Conservation (phyloP, 1,139 yeast species). For the Suhomyces bokatorum region DNA sequence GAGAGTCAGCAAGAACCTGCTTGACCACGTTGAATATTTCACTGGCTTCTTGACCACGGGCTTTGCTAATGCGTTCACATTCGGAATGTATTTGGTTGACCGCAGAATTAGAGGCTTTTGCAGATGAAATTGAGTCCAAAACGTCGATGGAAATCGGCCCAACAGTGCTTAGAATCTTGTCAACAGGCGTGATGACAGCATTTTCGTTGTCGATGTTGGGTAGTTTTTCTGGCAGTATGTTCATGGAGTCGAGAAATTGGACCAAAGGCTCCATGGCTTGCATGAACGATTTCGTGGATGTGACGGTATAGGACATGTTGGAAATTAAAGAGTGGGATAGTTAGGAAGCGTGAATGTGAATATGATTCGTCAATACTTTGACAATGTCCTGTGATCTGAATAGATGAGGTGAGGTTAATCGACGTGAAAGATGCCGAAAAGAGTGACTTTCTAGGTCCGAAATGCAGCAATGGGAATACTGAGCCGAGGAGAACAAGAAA, state of each 20-base stretch:
- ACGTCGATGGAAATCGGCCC: slow-evolving; percentile 33
- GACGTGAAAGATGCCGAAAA: too few species aligned
- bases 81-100: slow-evolving; percentile 23
- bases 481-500: too few species aligned
- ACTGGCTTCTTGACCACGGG: slow-evolving; percentile 27
- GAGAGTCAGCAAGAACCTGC: slow-evolving; percentile 23
- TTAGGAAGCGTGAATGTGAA: not conserved
- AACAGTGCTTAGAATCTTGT: slow-evolving; percentile 30
- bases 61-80: slow-evolving; percentile 30
- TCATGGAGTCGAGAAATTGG: slow-evolving; percentile 37
- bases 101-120: not conserved
- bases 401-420: too few species aligned
- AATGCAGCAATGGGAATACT: too few species aligned
- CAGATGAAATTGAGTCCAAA: slow-evolving; percentile 30
- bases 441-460: too few species aligned
- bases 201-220: slow-evolving; percentile 39
- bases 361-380: too few species aligned
- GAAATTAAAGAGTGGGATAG: not conserved
- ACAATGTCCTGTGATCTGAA: too few species aligned
- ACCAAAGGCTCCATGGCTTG: slow-evolving; percentile 72
- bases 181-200: slow-evolving; percentile 30
- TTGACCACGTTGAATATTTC: slow-evolving; percentile 28
- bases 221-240: slow-evolving; percentile 20
- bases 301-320: slow-evolving; percentile 44
- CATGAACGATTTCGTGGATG: slow-evolving; percentile 76